These are phyloP conservation scores for Phytophthora pinifolia DNA, from an alignment of 352 stramenopile species.

Conservation along the genomic window DNA sequence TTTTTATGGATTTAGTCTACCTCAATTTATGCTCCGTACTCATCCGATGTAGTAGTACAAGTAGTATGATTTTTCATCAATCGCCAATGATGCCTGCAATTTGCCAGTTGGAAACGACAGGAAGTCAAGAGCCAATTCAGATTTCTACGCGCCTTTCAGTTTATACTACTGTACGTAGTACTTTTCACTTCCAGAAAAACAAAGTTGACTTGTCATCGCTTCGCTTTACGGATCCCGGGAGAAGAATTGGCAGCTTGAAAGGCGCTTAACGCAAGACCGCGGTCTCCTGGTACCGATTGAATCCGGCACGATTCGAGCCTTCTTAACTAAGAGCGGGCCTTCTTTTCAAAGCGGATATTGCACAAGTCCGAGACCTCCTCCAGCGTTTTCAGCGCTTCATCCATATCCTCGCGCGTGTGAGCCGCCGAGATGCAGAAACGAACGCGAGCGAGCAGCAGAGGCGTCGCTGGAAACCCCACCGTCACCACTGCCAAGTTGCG, in stretches of 20 bases:
- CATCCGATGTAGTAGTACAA: too few relatives aligned
- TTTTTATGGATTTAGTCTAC: too few relatives aligned
- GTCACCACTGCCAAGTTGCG: conserved; percentile 97
- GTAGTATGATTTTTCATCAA: too few relatives aligned
- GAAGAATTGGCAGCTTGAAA: conserved; percentile 1
- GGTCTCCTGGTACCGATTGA: too few relatives aligned
- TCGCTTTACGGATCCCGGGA: not conserved
- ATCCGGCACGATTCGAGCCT: not conserved
- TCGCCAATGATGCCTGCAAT: too few relatives aligned
- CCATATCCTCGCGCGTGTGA: conserved; percentile 93
- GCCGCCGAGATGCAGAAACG: conserved; percentile 97
- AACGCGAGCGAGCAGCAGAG: conserved; percentile 92
- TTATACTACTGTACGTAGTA: too few relatives aligned
- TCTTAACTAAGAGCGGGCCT: conserved; percentile 17
- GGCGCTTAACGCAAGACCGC: not conserved
- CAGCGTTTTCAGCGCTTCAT: conserved; percentile 89
- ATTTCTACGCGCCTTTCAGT: conserved; percentile 19
- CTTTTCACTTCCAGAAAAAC: not conserved
- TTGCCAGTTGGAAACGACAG: not conserved
- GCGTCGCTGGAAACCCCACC: conserved; percentile 96
- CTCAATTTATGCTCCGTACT: too few relatives aligned
- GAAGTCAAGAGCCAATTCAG: not conserved
- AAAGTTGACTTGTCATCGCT: conserved; percentile 1
- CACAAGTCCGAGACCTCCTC: conserved; percentile 90
- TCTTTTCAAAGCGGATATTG: conserved; percentile 68